Base-by-base conservation (phyloP, 371 early-diverging fungal genomes). In the Lichtheimia ramosa region DNA sequence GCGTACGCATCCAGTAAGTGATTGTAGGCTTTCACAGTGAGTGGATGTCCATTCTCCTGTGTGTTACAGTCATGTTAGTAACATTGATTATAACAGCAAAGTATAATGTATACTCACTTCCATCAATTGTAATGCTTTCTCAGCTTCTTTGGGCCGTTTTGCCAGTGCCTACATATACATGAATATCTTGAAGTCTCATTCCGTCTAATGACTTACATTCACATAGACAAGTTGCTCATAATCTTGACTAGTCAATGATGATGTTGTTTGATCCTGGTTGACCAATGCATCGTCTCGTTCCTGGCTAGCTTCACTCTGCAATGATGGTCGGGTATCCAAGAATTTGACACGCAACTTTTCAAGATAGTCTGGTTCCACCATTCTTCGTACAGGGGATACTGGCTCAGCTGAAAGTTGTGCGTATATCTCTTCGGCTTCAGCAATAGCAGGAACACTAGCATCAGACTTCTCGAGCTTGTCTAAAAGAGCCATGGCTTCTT, bases 1-100 rank as follows among this genome's bases (percentile, higher is more conserved):
- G 90, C 88, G 66, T 94, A 92, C 0, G 92, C 91, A 64, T 92
- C 84, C 71, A 95, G 83, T 42, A 96, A 78, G 55, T 90, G 81
- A 60, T 86, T 89, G 67, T 85, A 88, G 0, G 92, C 84, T 28
- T 79, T 70, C 34, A 86, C 62, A 59, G 84, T 86, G 4, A 93
- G 93, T 60, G 74, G 58, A 10, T 89, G 51, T 5, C 88, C 85
- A 14, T 82, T 73, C 50, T 85, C 63, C 65, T 73, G 58, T 49
- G 20, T 23, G 10, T 40, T n/a, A 49, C 16, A 43, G 51, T 23
- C 51, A 25, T 16, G 10, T 14, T 28, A 28, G 52, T 34, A 10
- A 25, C 5, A 8, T 63, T 10, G 2, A 8, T 20, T 15, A 18
- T 27, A 34, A 42, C 39, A 46, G 24, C 13, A 15, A 24, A 46